Evolutionary conservation across 371 early-diverging fungal genomes (phyloP).

Genomic region (Mucor racemosus): DNA sequence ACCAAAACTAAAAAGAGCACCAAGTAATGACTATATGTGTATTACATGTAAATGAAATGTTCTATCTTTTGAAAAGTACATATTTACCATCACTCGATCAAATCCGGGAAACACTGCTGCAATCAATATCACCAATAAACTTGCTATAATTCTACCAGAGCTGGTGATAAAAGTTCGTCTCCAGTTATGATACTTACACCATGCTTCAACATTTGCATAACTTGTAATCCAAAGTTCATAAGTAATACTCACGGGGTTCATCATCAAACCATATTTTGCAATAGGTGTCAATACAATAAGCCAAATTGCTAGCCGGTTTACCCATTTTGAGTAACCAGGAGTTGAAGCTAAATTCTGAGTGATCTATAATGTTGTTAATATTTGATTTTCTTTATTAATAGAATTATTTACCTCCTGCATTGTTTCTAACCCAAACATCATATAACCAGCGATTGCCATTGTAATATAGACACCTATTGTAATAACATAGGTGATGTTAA

Average conservation of each 20-base stretch:
- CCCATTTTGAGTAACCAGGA: slow-evolving; percentile 43
- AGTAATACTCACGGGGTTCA: slow-evolving; percentile 56
- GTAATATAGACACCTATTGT: slow-evolving; percentile 34
- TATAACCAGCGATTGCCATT: slow-evolving; percentile 60
- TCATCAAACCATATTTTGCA: slow-evolving; percentile 64
- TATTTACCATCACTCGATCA: slow-evolving; percentile 59
- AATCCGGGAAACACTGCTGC: slow-evolving; percentile 64
- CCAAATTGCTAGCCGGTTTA: slow-evolving; percentile 57
- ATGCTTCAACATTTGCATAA: slow-evolving; percentile 18
- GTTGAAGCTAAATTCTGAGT: slow-evolving; percentile 63
- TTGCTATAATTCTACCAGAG: slow-evolving; percentile 22
- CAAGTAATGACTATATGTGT: slow-evolving; percentile 51
- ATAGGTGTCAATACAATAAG: slow-evolving; percentile 66
- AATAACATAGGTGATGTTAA: slow-evolving; percentile 41
- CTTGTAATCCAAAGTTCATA: slow-evolving; percentile 46
- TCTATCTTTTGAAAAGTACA: neutral
- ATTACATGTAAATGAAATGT: neutral
- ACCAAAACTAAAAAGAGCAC: slow-evolving; percentile 59
- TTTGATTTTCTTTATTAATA: too few relatives aligned
- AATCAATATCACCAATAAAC: slow-evolving; percentile 38
- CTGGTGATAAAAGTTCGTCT: slow-evolving; percentile 7
- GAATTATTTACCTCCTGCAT: slow-evolving; percentile 55
- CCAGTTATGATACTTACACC: slow-evolving; percentile 19
- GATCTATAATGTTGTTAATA: slow-evolving; percentile 38
- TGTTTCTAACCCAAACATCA: slow-evolving; percentile 73